Conservation (phyloP, 2,329 filamentous ascomycete species). For the Penicillium capsulatum region DNA sequence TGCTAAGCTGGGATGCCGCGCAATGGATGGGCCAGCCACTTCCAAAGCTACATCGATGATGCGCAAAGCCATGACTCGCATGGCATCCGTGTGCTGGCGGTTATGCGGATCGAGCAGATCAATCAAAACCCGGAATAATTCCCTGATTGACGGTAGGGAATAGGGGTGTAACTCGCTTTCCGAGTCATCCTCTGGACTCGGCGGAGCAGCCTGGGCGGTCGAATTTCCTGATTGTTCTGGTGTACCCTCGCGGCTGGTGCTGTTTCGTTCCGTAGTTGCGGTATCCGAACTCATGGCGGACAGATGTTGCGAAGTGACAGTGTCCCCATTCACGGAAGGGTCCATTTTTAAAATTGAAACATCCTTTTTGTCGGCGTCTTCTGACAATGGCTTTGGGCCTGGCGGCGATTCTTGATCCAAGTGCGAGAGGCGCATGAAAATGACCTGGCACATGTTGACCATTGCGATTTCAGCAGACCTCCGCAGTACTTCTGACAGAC, state of each 20-base stretch:
- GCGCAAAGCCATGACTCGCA: slow-evolving; percentile 93
- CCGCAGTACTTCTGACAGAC: slow-evolving; percentile 84
- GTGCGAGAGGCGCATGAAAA: slow-evolving; percentile 88
- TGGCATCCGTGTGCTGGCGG: slow-evolving; percentile 84
- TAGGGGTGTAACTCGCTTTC: slow-evolving; percentile 72
- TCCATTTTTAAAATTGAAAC: slow-evolving; percentile 80
- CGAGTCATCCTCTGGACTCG: slow-evolving; percentile 42
- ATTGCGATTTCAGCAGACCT: slow-evolving; percentile 93
- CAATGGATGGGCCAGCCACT: slow-evolving; percentile 91
- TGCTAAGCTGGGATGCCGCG: slow-evolving; percentile 82
- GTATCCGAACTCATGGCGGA: slow-evolving; percentile 41
- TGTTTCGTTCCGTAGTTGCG: slow-evolving; percentile 29
- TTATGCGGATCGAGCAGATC: slow-evolving; percentile 93
- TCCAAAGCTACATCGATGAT: slow-evolving; percentile 97
- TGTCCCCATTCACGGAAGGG: slow-evolving; percentile 64
- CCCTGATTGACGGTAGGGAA: slow-evolving; percentile 86
- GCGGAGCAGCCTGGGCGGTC: slow-evolving; percentile 30
- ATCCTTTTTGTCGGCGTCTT: slow-evolving; percentile 49
- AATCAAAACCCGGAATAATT: slow-evolving; percentile 88
- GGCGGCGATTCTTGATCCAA: slow-evolving; percentile 72
- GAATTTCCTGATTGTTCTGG: slow-evolving; percentile 32
- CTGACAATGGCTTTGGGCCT: slow-evolving; percentile 61
- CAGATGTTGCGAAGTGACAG: slow-evolving; percentile 52
- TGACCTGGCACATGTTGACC: slow-evolving; percentile 98
- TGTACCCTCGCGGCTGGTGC: slow-evolving; percentile 32